phyloP scores from a whole-genome alignment of 805 yeast species.

The Sugiyamaella mastotermitis region DNA sequence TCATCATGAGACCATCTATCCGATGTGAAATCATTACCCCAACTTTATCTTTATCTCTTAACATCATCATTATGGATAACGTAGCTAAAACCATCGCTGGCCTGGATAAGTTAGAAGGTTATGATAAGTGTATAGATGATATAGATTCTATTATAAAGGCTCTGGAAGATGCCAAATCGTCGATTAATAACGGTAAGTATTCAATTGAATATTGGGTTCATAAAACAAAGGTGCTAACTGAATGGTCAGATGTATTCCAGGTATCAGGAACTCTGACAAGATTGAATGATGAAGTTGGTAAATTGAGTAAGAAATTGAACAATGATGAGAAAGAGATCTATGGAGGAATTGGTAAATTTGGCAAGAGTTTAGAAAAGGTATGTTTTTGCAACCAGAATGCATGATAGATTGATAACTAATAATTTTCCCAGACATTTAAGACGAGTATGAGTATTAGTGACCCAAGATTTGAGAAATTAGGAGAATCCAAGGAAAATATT shows the following conservation, averaged over 20 bases:
- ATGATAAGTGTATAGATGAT: constrained; percentile 28
- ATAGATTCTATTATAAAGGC: constrained; percentile 26
- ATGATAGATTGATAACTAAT: too few species aligned
- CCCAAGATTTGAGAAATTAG: constrained; percentile 13
- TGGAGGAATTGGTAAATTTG: constrained; percentile 25
- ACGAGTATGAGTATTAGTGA: constrained; percentile 12
- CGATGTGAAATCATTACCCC: too few species aligned
- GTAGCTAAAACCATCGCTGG: constrained; percentile 29
- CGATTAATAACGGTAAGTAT: constrained; percentile 18
- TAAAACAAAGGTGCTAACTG: too few species aligned
- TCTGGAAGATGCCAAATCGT: constrained; percentile 23
- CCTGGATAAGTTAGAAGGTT: constrained; percentile 26
- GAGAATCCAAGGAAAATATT: constrained; percentile 21
- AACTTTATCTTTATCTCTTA: too few species aligned
- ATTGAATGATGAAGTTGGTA: constrained; percentile 12
- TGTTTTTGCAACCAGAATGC: constrained; percentile 1
- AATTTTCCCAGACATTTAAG: constrained; percentile 12
- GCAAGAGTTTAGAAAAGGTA: constrained; percentile 29
- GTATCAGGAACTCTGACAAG: constrained; percentile 15
- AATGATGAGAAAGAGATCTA: constrained; percentile 26
- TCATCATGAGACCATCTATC: too few species aligned
- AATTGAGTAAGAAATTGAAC: constrained; percentile 18
- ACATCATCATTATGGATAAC: constrained; percentile 28
- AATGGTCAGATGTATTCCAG: too few species aligned
- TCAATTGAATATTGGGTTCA: constrained; percentile 4